Conservation (phyloP, 257 asterid species). For the Nicotiana obtusifolia region DNA sequence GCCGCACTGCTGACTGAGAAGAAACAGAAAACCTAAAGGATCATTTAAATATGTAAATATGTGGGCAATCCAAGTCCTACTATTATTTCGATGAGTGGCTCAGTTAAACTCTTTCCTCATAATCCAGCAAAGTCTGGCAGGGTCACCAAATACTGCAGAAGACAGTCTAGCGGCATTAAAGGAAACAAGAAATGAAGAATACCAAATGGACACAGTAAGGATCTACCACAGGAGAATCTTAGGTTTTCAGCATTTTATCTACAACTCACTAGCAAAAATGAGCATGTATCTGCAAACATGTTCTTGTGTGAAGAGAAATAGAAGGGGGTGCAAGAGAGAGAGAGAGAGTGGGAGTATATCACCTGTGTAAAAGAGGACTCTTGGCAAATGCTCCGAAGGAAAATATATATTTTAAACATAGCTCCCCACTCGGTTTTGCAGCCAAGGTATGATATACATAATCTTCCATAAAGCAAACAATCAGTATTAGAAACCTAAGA, state of each 20-base stretch:
- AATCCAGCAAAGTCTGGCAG: neutral
- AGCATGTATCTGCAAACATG: neutral
- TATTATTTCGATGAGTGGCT: neutral
- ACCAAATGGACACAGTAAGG: neutral
- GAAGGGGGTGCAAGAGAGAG: neutral
- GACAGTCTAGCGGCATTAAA: neutral
- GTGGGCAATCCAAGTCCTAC: neutral
- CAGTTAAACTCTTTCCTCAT: neutral
- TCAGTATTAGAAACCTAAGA: conserved; percentile 16
- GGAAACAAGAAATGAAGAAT: neutral
- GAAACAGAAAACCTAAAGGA: neutral
- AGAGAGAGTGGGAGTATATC: conserved; percentile 18
- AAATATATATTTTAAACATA: conserved; percentile 74
- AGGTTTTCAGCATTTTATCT: neutral
- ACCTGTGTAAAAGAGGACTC: conserved; percentile 61
- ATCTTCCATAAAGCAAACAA: conserved; percentile 36
- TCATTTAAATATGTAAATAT: neutral
- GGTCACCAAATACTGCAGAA: neutral
- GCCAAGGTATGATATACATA: conserved; percentile 74
- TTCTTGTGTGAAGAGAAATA: neutral
- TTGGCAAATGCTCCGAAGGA: conserved; percentile 83
- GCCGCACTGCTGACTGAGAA: neutral
- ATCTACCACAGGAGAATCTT: neutral
- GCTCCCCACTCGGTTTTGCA: conserved; percentile 83
- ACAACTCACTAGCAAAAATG: neutral